phyloP scores from a whole-genome alignment of 306 rosid genomes.

The Quercus gilva region DNA sequence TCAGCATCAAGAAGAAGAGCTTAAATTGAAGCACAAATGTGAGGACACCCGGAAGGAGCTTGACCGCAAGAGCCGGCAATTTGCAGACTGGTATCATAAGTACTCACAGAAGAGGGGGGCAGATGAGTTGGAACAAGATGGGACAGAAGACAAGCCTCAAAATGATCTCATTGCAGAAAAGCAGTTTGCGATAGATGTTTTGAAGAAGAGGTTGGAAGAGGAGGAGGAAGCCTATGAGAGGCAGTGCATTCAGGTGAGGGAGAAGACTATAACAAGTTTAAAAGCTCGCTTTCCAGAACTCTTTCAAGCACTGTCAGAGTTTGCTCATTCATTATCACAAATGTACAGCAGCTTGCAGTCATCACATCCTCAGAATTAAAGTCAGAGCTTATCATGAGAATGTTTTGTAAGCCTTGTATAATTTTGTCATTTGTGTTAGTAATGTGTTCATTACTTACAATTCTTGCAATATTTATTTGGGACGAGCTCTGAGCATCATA shows the following conservation, averaged over 20 bases:
- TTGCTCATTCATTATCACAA: constrained; percentile 52
- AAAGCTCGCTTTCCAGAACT: constrained; percentile 77
- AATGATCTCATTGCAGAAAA: constrained; percentile 50
- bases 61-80: constrained; percentile 59
- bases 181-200: constrained; percentile 49
- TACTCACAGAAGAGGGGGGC: constrained; percentile 52
- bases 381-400: constrained; percentile 37
- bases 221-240: constrained; percentile 56
- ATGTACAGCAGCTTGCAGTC: constrained; percentile 62
- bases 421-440: constrained; percentile 1
- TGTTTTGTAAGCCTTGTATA: not conserved
- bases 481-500: constrained; percentile 26
- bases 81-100: constrained; percentile 78
- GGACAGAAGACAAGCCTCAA: constrained; percentile 32
- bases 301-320: constrained; percentile 61
- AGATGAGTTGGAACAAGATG: constrained; percentile 42
- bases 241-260: constrained; percentile 74
- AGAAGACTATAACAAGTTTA: constrained; percentile 68
- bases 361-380: constrained; percentile 38
- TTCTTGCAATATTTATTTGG: constrained; percentile 27
- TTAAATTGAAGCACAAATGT: constrained; percentile 56
- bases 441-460: constrained; percentile 6
- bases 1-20: constrained; percentile 66
- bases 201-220: constrained; percentile 66
- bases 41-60: constrained; percentile 79